Base-by-base conservation (phyloP, 768 basidiomycete species). In the Jaapia argillacea region DNA sequence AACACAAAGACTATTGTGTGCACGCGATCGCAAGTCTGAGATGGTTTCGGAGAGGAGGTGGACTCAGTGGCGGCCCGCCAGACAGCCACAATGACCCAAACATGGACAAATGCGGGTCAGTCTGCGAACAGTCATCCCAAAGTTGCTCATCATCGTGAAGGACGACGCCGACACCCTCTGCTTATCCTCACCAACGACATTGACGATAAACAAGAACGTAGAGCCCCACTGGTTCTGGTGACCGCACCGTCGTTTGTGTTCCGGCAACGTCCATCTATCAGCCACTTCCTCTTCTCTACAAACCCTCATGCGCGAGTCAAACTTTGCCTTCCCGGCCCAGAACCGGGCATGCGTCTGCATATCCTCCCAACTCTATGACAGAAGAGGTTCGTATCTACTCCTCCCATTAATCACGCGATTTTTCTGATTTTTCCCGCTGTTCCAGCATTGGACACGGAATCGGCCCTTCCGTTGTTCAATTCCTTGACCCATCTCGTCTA, bases 281-380 rank as follows among this genome's bases (percentile, higher is more conserved):
- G 28, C 10, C 28, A 10, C 28, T 10, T 33, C 16, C 28, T 10
- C 28, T 10, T 10, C 10, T 10, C 10, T 10, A 10, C 16, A 33
- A 33, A 10, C 28, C 16, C 28, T 33, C 42, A 96, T 96, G 93
- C 79, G 93, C 51, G 92, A 96, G 61, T 85, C 86, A 54, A 96
- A 93, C 72, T 93, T 91, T 66, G 83, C 82, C 16, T 94, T 93
- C 69, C 89, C 92, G 14, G 79, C 81, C 37, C 91, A 93, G 72
- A 93, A 93, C 67, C 80, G 91, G 67, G 93, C 93, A 4, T 89
- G 84, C 55, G 87, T 97, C 38, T 90, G 87, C 53, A 96, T 98
- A 47, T 87, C 90, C 4, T 85, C 90, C 2, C 85, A 93, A 65
- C 74, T 97, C 4, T 97, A 98, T 55, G 93, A 98, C 66, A 70